Base-by-base conservation (phyloP, 164 flowering plant species). In the Umbellularia californica region DNA sequence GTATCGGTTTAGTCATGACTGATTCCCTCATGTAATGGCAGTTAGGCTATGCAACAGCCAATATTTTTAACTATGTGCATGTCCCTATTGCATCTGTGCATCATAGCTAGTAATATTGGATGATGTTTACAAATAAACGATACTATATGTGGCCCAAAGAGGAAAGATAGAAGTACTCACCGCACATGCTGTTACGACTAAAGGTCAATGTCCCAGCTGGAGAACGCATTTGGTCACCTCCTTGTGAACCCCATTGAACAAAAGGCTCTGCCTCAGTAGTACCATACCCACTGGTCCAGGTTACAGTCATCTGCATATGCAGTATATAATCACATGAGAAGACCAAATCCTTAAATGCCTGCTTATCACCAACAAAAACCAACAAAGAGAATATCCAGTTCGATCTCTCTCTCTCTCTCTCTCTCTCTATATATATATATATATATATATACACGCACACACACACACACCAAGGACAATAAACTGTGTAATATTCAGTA, bases 271-370 rank as follows among this genome's bases (percentile, higher is more conserved):
- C 87, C 76, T 86, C 88, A 78, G 51, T 33, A 23, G 82, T 81
- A 65, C 74, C 70, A 74, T 88, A 88, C 60, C 90, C 88, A 76
- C 90, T 88, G 47, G 90, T 86, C 90, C 90, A 88, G 47, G 88
- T 86, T 22, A 87, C 85, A 27, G 87, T 81, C 88, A 87, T 87
- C 88, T 87, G 77, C 55, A 27, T 74, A 69, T 50, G 22, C 74
- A 50, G 17, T 41, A 69, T 64, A 69, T 6, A 35, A 50, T 28
- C 25, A 71, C 28, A 74, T 72, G 0, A 65, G 72, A 47, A 69
- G 33, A 30, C 9, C 13, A 22, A 27, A 20, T 55, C 19, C 60
- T 3, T 20, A 14, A 55, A 55, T 55, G n/a, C 4, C 7, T 55
- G 60, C 20, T 13, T 55, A 55, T 55, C 60, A 17, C 60, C 60